phyloP scores from a whole-genome alignment of 78 protist species.

The Acrasis kona region DNA sequence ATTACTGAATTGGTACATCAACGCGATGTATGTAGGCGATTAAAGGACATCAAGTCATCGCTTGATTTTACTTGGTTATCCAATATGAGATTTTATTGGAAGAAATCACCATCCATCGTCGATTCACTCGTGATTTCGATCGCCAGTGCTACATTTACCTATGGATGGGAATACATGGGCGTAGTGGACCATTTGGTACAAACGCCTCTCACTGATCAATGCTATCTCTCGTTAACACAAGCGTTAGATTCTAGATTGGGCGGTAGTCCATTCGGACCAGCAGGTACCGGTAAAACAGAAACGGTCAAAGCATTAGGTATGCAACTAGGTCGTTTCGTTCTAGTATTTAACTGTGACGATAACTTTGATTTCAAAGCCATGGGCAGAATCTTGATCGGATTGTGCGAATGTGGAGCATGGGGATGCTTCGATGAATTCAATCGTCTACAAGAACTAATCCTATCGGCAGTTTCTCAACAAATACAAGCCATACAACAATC shows the following conservation, averaged over 20 bases:
- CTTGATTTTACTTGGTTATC: constrained; percentile 81
- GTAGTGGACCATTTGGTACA: constrained; percentile 87
- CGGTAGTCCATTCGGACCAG: constrained; percentile 97
- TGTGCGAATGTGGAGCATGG: constrained; percentile 95
- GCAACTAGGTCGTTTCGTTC: constrained; percentile 76
- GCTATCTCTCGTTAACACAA: constrained; percentile 83
- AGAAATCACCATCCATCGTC: constrained; percentile 12
- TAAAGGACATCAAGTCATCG: background rate
- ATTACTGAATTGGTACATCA: constrained; percentile 89
- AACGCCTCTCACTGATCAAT: constrained; percentile 85
- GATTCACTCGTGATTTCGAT: constrained; percentile 15
- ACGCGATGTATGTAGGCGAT: constrained; percentile 56
- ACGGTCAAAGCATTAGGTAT: constrained; percentile 85
- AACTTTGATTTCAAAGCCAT: constrained; percentile 89
- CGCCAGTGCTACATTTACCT: constrained; percentile 76
- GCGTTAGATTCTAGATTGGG: constrained; percentile 86
- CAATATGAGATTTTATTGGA: constrained; percentile 78
- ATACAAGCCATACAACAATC: constrained; percentile 90
- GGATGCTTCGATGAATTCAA: too few species aligned
- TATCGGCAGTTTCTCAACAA: constrained; percentile 98
- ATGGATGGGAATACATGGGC: constrained; percentile 97
- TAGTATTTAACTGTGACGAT: constrained; percentile 98
- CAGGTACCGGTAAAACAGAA: too few species aligned
- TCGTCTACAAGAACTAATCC: constrained; percentile 94
- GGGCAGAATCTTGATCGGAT: constrained; percentile 96